Evolutionary conservation across 2,329 filamentous ascomycete species (phyloP).

Genomic region (Cytospora paraplurivora): DNA sequence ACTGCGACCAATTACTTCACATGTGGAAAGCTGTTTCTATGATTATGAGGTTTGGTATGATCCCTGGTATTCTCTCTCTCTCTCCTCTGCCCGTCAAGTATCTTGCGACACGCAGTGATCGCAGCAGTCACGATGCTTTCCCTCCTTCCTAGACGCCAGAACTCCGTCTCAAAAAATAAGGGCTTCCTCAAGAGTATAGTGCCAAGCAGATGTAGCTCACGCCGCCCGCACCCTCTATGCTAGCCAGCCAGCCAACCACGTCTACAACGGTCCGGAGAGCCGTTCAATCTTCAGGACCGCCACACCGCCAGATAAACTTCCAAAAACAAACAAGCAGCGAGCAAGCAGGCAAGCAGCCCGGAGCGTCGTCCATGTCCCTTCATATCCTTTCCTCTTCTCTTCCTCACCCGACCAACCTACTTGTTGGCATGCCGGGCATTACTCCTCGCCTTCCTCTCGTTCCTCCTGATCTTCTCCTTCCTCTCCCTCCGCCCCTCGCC

Average conservation of each 20-base stretch:
- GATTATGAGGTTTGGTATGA: neutral
- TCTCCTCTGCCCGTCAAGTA: too few relatives aligned
- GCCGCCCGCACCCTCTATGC: neutral
- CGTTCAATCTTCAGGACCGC: neutral
- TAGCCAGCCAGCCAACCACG: neutral
- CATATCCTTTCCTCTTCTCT: neutral
- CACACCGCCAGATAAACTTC: neutral
- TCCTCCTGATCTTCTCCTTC: slow-evolving; percentile 70
- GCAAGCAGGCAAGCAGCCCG: neutral
- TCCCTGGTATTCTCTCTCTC: neutral
- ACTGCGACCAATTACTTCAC: neutral
- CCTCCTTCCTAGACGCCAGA: slow-evolving; percentile 19
- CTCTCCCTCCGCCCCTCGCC: slow-evolving; percentile 66
- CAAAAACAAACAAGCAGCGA: neutral
- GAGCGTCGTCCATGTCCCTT: neutral
- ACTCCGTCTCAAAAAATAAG: slow-evolving; percentile 16
- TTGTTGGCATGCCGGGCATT: slow-evolving; percentile 55
- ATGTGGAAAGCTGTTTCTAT: neutral
- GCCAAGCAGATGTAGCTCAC: slow-evolving; percentile 1
- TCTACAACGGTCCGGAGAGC: neutral
- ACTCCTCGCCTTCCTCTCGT: slow-evolving; percentile 69
- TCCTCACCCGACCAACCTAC: neutral
- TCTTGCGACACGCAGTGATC: neutral
- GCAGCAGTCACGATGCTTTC: neutral
- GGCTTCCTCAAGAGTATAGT: neutral